Base-by-base conservation (phyloP, 345 rosid genomes). In the Microcos paniculata region DNA sequence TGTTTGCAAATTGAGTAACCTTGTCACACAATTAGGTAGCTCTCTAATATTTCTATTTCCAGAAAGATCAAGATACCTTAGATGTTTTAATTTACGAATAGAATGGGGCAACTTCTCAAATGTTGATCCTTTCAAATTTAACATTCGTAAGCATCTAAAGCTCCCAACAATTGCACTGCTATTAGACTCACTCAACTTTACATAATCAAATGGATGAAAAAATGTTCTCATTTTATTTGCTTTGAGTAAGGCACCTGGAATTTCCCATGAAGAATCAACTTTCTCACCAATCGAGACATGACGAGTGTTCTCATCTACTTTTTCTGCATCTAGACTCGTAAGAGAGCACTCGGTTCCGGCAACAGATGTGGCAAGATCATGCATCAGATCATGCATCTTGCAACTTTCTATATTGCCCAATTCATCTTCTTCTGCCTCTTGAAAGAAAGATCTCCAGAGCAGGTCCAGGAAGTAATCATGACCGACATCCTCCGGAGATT, bases 371-470 rank as follows among this genome's bases (percentile, higher is more conserved):
- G 78, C 78, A 24, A 79, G 70, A n/a, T 74, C 82, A 59, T 58
- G 82, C 23, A 74, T 62, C 4, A 79, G 70, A 43, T 79, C 78
- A 52, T 79, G 77, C 82, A 79, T 68, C 53, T 31, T 70, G 53
- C 31, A 71, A 1, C 31, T 51, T 13, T 16, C 2, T 4, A 69
- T 38, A 24, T 62, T 12, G 15, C 79, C 84, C 19, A 57, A 55
- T 18, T 45, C 53, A 70, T 77, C 81, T 11, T 53, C 31, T 19
- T 71, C 16, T 16, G 49, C 59, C 9, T 74, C 81, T 31, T 78
- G 84, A 51, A 82, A 78, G 31, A 78, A 78, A 0, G 57, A 78
- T 48, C 79, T 33, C 57, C 21, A 11, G 18, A 61, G 53, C 26
- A 79, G 24, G 6, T 74, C 67, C 73, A 35, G 4, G 40, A 35